These are phyloP conservation scores for Aspergillus avenaceus DNA, from an alignment of 495 filamentous ascomycete species.

Conservation along the genomic window DNA sequence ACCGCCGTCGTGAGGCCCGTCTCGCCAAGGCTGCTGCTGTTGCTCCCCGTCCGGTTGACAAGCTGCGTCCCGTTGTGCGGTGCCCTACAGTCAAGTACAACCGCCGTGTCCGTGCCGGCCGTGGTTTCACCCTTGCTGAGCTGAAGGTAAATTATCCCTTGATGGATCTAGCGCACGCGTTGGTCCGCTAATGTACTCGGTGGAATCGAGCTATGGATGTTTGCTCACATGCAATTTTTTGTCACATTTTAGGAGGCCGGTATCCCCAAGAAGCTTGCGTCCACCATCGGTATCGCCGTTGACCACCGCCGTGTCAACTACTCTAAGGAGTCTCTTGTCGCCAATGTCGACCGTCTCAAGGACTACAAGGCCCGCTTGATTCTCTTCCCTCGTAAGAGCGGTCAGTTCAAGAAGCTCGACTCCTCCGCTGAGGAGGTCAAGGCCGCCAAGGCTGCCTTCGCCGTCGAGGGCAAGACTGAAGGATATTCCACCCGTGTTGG, in stretches of 20 bases:
- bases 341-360: slow-evolving; percentile 94
- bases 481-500: slow-evolving; percentile 52
- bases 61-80: slow-evolving; percentile 89
- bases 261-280: slow-evolving; percentile 89
- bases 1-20: slow-evolving; percentile 82
- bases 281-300: slow-evolving; percentile 94
- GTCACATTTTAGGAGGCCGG: slow-evolving; percentile 68
- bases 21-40: slow-evolving; percentile 86
- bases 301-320: slow-evolving; percentile 96
- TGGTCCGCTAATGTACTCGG: not conserved
- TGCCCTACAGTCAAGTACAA: slow-evolving; percentile 98
- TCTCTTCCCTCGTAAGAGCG: slow-evolving; percentile 93
- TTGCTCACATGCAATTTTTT: slow-evolving; percentile 15
- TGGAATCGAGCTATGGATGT: not conserved
- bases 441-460: slow-evolving; percentile 56
- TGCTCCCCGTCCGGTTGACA: slow-evolving; percentile 95
- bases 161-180: not conserved
- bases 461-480: slow-evolving; percentile 47
- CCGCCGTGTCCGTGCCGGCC: slow-evolving; percentile 91
- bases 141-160: slow-evolving; percentile 69
- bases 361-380: slow-evolving; percentile 92
- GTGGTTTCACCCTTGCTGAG: slow-evolving; percentile 95
- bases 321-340: slow-evolving; percentile 84
- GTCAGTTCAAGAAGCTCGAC: slow-evolving; percentile 87
- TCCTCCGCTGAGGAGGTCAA: slow-evolving; percentile 81